Evolutionary conservation across 257 asterid species (phyloP).

Genomic region (Rubia yunnanensis): DNA sequence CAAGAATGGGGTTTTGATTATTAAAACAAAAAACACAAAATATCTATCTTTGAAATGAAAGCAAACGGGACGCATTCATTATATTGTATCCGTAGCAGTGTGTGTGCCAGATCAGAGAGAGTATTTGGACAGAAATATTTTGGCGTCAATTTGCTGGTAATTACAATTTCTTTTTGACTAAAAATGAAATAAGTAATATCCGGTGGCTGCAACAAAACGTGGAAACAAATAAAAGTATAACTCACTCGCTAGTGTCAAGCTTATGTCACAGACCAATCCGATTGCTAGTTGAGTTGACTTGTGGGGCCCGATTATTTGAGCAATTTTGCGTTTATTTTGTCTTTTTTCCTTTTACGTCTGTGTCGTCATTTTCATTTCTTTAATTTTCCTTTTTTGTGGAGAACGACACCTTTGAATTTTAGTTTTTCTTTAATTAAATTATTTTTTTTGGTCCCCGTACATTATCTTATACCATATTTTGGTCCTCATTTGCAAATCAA

Average conservation of each 20-base stretch:
- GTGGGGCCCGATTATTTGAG: not conserved
- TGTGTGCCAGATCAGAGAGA: not conserved
- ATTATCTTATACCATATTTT: too few relatives aligned
- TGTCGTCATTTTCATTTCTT: not conserved
- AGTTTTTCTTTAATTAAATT: too few relatives aligned
- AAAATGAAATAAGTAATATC: constrained; percentile 13
- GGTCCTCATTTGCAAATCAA: too few relatives aligned
- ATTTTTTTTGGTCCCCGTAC: too few relatives aligned
- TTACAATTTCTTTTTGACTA: not conserved
- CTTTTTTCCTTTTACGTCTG: not conserved
- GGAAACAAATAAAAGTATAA: constrained; percentile 43
- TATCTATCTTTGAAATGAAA: constrained; percentile 11
- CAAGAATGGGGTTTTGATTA: constrained; percentile 32
- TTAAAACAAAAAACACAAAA: not conserved
- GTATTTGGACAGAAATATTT: constrained; percentile 44
- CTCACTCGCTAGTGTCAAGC: constrained; percentile 11
- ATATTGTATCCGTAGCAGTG: not conserved
- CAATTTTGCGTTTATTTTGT: not conserved
- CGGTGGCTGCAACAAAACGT: constrained; percentile 35
- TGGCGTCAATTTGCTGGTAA: constrained; percentile 8
- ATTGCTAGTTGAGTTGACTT: not conserved
- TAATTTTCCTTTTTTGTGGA: not conserved
- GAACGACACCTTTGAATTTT: not conserved
- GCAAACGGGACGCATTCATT: not conserved
- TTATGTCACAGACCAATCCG: constrained; percentile 2